phyloP scores from a whole-genome alignment of 768 basidiomycete species.

The Pleurotus eryngii region DNA sequence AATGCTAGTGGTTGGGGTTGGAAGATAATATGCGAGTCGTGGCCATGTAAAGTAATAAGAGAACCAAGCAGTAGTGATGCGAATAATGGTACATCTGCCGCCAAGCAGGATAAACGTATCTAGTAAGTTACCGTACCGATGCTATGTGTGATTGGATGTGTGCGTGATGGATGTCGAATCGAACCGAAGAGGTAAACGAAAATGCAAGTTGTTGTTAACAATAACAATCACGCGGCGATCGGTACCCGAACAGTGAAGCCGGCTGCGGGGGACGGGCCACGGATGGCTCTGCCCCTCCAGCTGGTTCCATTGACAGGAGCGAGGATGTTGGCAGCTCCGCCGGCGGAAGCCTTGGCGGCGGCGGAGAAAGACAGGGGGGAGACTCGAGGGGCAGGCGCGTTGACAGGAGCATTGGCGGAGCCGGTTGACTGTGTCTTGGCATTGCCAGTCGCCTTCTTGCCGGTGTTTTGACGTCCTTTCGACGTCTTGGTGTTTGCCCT shows the following conservation, averaged over 20 bases:
- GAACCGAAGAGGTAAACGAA: neutral
- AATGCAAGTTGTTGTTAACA: neutral
- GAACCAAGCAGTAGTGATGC: conserved; percentile 5
- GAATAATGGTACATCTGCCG: conserved; percentile 7
- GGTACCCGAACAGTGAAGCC: conserved; percentile 1
- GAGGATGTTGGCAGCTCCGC: neutral
- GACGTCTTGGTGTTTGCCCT: conserved; percentile 1
- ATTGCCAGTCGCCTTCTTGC: neutral
- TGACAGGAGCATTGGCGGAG: neutral
- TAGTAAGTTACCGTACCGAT: conserved; percentile 8
- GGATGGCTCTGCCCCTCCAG: conserved; percentile 4
- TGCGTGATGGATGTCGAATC: conserved; percentile 5
- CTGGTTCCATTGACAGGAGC: conserved; percentile 6
- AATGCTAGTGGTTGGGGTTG: neutral
- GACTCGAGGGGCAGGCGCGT: neutral
- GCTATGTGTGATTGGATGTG: neutral
- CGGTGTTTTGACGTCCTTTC: neutral
- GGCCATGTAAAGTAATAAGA: neutral
- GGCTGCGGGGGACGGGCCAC: conserved; percentile 3
- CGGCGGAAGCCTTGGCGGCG: conserved; percentile 1
- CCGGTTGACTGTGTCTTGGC: neutral
- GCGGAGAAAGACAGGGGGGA: conserved; percentile 2
- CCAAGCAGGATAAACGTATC: conserved; percentile 6
- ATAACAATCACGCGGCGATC: conserved; percentile 2
- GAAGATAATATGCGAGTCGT: neutral